These are phyloP conservation scores for Pichia phayaonensis DNA, from an alignment of 805 yeast species.

Conservation along the genomic window DNA sequence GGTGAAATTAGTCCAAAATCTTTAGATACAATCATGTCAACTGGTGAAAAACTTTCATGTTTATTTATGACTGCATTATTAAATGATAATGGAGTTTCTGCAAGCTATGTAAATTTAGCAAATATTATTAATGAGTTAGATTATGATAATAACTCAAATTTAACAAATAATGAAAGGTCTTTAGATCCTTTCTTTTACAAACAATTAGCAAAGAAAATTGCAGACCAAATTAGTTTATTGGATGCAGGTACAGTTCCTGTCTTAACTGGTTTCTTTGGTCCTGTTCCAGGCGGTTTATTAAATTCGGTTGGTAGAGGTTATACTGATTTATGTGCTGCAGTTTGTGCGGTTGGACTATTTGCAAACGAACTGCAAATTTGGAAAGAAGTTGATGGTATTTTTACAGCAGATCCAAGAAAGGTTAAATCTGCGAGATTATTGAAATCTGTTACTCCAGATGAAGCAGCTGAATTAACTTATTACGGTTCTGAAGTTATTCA, in stretches of 20 bases:
- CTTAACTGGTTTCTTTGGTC: constrained; percentile 91
- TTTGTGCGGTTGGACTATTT: constrained; percentile 83
- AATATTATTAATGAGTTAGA: constrained; percentile 39
- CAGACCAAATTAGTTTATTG: constrained; percentile 36
- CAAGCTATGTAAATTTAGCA: constrained; percentile 74
- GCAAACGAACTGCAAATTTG: constrained; percentile 96
- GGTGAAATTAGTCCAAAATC: constrained; percentile 90
- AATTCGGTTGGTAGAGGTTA: constrained; percentile 96
- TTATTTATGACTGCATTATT: constrained; percentile 79
- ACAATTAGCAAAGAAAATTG: constrained; percentile 45
- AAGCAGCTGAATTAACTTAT: constrained; percentile 96
- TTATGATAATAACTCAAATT: constrained; percentile 33
- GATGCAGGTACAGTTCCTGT: constrained; percentile 61
- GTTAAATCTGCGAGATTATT: constrained; percentile 83
- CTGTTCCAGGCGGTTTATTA: constrained; percentile 90
- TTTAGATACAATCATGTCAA: constrained; percentile 80
- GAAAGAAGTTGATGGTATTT: constrained; percentile 99
- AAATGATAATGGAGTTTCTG: constrained; percentile 72
- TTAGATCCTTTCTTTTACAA: constrained; percentile 63
- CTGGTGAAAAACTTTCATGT: constrained; percentile 91
- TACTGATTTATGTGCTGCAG: constrained; percentile 95
- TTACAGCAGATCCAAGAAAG: constrained; percentile 97
- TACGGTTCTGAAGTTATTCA: constrained; percentile 98
- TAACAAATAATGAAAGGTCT: constrained; percentile 10
- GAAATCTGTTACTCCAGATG: constrained; percentile 91